Evolutionary conservation across 768 basidiomycete species (phyloP).

Genomic region (Russula brevipes): DNA sequence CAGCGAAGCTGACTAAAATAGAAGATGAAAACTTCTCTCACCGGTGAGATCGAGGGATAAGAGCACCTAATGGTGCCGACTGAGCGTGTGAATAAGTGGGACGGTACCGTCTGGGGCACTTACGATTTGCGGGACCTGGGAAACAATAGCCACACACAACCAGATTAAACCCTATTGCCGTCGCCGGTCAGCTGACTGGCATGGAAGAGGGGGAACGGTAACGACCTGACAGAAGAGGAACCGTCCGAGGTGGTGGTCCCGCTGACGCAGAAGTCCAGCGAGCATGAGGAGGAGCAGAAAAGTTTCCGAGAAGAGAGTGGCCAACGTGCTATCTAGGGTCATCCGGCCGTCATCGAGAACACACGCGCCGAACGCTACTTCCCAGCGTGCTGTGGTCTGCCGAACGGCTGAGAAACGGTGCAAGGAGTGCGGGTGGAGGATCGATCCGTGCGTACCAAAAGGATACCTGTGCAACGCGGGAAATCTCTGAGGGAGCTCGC

Average conservation of each 20-base stretch:
- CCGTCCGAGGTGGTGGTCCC: conserved; percentile 19
- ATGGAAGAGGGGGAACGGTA: background rate
- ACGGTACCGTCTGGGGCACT: background rate
- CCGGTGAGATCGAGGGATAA: conserved; percentile 7
- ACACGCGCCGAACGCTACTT: background rate
- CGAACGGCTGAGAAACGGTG: background rate
- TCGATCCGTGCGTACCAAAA: background rate
- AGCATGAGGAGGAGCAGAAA: conserved; percentile 13
- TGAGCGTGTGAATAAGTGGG: background rate
- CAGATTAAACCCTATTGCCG: conserved; percentile 15
- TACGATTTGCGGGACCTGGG: conserved; percentile 17
- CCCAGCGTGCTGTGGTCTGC: conserved; percentile 2
- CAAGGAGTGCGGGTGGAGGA: background rate
- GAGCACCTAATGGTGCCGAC: conserved; percentile 3
- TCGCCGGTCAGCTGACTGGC: background rate
- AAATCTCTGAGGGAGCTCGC: background rate
- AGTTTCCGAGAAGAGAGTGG: conserved; percentile 9
- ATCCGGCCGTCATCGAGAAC: background rate
- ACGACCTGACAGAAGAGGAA: conserved; percentile 19
- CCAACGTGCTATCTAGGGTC: conserved; percentile 1
- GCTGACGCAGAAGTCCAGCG: conserved; percentile 15
- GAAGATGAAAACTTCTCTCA: background rate
- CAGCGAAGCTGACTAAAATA: background rate
- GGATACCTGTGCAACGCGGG: conserved; percentile 2
- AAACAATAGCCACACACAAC: conserved; percentile 11